Evolutionary conservation across 352 stramenopile genomes (phyloP), one percentile per base, ranked within the genome.

Genomic region (Globisporangium canariense): DNA sequence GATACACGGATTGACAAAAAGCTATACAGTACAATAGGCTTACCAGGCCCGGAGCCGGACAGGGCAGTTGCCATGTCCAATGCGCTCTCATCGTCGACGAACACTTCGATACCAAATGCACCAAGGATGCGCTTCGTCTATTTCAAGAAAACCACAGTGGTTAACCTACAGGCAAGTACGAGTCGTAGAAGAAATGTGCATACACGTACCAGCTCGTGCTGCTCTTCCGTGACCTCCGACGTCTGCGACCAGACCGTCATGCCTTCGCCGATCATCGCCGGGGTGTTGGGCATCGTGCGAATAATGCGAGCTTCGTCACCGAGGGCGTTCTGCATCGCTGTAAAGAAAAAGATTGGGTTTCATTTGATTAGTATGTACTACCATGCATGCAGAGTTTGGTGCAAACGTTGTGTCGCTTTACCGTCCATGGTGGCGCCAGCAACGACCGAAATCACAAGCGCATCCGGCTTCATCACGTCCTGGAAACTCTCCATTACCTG

Each of bases 231-330:
- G 60, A 96, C 84, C 40, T 92, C 76, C 2, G 68, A 72, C 20
- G 80, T 90, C 60, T 89, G 79, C 14, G 79, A 90, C 96, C 95
- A 99, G 8, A 98, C 96, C 0, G 96, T 98, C 67, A 98, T 97
- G 56, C 96, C 95, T 67, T 97, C 77, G 67, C 91, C 89, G 41
- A 98, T 97, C 78, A 91, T 97, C 25, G 93, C 93, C 4, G 96
- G 96, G 7, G 96, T 99, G 72, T 99, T 99, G 2, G 96, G 96
- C 96, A 99, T 99, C 50, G 74, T 93, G 30, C 95, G 89, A 50
- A 97, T 96, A 66, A 99, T 73, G 36, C 74, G 83, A 14, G 86
- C 91, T 34, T 85, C 63, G 16, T 86, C 67, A 1, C 88, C 81
- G 7, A 88, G 70, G 14, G 80, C 71, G 0, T 65, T 60, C 43